These are phyloP conservation scores for Phlebiopsis flavidoalba DNA, from an alignment of 768 basidiomycete genomes.

Conservation along the genomic window DNA sequence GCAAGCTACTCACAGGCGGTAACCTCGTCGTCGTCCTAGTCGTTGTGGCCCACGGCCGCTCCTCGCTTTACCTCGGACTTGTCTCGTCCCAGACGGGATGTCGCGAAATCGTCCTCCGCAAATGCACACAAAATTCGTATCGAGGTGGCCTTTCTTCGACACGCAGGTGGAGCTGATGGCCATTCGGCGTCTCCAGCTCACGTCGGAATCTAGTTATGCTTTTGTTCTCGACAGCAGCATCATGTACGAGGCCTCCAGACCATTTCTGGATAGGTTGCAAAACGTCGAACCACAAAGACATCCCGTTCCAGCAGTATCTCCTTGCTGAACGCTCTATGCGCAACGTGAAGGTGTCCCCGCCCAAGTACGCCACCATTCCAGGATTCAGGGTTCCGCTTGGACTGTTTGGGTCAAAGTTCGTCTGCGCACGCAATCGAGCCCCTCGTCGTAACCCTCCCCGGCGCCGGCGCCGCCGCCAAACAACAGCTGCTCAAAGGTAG, in stretches of 20 bases:
- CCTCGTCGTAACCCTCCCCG: constrained; percentile 35
- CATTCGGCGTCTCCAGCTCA: constrained; percentile 10
- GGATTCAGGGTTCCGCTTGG: constrained; percentile 52
- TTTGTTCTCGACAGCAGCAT: constrained; percentile 54
- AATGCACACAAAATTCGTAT: constrained; percentile 34
- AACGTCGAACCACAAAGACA: constrained; percentile 44
- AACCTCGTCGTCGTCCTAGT: constrained; percentile 61
- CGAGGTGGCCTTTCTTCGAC: constrained; percentile 62
- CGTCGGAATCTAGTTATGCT: constrained; percentile 9
- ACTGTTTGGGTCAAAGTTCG: constrained; percentile 40
- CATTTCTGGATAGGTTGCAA: constrained; percentile 61
- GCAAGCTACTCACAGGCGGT: constrained; percentile 56
- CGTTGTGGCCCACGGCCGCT: constrained; percentile 18
- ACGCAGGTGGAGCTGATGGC: constrained; percentile 42
- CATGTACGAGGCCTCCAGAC: constrained; percentile 63
- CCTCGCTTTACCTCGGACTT: constrained; percentile 46
- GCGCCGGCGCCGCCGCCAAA: constrained; percentile 42
- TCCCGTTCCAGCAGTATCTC: constrained; percentile 54
- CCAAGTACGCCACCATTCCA: constrained; percentile 49
- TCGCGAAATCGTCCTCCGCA: constrained; percentile 37
- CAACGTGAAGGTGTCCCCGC: constrained; percentile 38
- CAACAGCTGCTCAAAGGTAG: constrained; percentile 40
- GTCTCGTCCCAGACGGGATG: constrained; percentile 37
- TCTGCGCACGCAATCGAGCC: constrained; percentile 29
- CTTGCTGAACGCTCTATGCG: constrained; percentile 30